phyloP scores from a whole-genome alignment of 257 asterid species.

The Marsdenia floribunda region DNA sequence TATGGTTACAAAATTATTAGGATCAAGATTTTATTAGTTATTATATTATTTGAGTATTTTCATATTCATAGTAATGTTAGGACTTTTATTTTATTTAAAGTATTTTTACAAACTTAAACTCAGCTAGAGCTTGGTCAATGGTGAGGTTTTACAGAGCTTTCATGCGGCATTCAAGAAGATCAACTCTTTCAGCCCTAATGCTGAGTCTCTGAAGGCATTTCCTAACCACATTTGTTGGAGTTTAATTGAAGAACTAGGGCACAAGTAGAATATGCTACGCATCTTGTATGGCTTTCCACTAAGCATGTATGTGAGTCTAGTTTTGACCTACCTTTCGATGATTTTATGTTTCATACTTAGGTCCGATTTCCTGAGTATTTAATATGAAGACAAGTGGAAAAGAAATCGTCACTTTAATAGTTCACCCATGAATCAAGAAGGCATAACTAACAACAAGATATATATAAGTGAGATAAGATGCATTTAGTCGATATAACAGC shows the following conservation, averaged over 20 bases:
- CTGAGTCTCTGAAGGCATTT: neutral
- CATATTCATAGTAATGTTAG: too few species aligned
- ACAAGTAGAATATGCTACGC: neutral
- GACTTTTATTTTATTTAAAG: too few species aligned
- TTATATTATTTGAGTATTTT: too few species aligned
- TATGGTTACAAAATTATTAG: too few species aligned
- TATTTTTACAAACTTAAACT: too few species aligned
- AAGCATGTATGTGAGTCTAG: neutral
- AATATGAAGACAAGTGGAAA: neutral
- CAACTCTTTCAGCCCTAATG: neutral
- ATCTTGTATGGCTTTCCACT: neutral
- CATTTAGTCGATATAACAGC: neutral
- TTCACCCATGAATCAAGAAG: neutral
- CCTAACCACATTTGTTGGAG: neutral
- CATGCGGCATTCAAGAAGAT: neutral
- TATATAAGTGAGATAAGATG: neutral
- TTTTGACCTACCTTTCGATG: neutral
- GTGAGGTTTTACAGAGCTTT: neutral
- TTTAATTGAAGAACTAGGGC: neutral
- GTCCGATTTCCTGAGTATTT: neutral
- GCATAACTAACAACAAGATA: neutral
- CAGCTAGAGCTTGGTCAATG: neutral
- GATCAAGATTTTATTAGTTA: too few species aligned
- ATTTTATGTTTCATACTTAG: neutral
- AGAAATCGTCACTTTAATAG: neutral